These are phyloP conservation scores for Russula griseocarnosa DNA, from an alignment of 768 basidiomycete species.

Conservation along the genomic window DNA sequence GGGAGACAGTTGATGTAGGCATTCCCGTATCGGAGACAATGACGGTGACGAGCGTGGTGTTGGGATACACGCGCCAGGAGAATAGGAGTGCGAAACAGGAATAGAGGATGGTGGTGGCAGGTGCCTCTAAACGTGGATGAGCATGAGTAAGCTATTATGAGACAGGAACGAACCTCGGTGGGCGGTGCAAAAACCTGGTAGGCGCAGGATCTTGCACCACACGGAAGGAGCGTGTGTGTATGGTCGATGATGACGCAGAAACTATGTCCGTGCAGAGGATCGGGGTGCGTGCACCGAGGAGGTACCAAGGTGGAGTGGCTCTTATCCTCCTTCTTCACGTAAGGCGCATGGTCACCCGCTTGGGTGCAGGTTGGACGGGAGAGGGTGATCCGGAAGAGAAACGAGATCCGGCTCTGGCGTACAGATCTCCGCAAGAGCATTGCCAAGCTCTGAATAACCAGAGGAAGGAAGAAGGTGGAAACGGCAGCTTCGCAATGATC, in stretches of 20 bases:
- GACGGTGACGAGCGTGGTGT: conserved; percentile 15
- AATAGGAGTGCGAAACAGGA: conserved; percentile 3
- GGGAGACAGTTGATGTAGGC: conserved; percentile 19
- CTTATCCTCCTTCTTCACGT: conserved; percentile 16
- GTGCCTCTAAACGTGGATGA: conserved; percentile 18
- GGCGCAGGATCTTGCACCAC: conserved; percentile 19
- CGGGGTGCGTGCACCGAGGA: conserved; percentile 9
- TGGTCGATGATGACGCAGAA: conserved; percentile 13
- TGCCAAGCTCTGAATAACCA: conserved; percentile 23
- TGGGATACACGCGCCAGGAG: conserved; percentile 4
- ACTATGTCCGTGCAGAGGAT: conserved; percentile 2
- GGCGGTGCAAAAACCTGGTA: conserved; percentile 19
- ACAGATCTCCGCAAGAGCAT: conserved; percentile 21
- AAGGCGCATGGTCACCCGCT: conserved; percentile 8
- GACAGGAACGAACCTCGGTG: conserved; percentile 22
- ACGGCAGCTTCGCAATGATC: conserved; percentile 2
- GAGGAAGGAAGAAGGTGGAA: conserved; percentile 6
- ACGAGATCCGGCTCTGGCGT: conserved; percentile 11
- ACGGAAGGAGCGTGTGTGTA: conserved; percentile 10
- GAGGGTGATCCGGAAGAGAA: conserved; percentile 11
- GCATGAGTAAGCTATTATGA: conserved; percentile 9
- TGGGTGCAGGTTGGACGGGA: neutral
- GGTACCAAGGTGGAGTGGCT: neutral
- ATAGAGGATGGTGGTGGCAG: conserved; percentile 18
- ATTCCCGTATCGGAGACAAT: conserved; percentile 19